Conservation (phyloP, 345 rosid genomes). For the Hibiscus tridactylites region DNA sequence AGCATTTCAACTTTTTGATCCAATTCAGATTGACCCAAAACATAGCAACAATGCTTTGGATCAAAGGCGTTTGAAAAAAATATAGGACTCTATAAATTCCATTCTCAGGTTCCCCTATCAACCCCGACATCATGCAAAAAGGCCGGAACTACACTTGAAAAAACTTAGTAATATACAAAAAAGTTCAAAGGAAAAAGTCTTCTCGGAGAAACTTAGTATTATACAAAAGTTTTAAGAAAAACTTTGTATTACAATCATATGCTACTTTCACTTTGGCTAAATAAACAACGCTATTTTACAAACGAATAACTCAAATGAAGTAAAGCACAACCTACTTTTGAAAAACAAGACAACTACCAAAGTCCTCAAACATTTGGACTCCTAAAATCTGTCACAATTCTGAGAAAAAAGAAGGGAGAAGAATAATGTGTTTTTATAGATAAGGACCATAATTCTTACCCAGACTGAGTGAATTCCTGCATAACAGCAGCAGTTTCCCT, state of each 20-base stretch:
- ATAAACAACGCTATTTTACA: neutral
- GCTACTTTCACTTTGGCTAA: neutral
- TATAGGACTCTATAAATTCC: neutral
- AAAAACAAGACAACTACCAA: neutral
- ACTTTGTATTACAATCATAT: neutral
- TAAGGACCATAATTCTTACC: neutral
- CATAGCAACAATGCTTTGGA: neutral
- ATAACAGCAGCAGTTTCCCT: slow-evolving; percentile 96
- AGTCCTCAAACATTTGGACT: neutral
- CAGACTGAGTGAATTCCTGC: slow-evolving; percentile 80
- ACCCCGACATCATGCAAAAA: neutral
- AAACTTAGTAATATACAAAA: neutral
- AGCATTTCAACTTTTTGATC: neutral
- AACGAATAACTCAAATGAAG: neutral
- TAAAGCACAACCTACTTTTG: neutral
- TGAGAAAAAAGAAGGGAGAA: neutral
- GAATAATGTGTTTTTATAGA: neutral
- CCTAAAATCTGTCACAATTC: neutral
- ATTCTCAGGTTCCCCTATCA: neutral
- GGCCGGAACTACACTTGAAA: neutral
- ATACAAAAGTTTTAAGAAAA: neutral
- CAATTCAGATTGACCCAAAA: neutral
- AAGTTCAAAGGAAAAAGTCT: neutral
- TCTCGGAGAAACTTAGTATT: neutral
- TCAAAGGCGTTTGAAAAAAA: neutral